Conservation (phyloP, 257 asterid genomes). For the Anisodus acutangulus region DNA sequence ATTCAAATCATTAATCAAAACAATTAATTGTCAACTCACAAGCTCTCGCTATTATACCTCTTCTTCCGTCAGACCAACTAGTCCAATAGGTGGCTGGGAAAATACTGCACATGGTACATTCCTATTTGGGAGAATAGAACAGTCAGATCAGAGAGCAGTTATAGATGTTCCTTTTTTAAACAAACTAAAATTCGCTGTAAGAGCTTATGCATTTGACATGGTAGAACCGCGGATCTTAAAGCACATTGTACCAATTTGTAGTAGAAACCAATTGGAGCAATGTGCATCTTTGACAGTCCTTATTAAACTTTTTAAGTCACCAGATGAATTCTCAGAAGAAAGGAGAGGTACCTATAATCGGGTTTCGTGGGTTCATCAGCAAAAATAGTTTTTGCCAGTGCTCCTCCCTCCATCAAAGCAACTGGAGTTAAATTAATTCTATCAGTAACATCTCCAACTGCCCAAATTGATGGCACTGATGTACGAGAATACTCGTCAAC, state of each 20-base stretch:
- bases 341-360: constrained; percentile 65
- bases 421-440: constrained; percentile 98
- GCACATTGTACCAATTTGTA: constrained; percentile 5
- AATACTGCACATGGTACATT: constrained; percentile 89
- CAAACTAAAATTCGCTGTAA: constrained; percentile 11
- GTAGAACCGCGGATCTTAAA: constrained; percentile 7
- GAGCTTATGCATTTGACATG: not conserved
- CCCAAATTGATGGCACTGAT: constrained; percentile 98
- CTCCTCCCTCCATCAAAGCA: constrained; percentile 99
- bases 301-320: constrained; percentile 23
- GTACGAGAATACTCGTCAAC: constrained; percentile 57
- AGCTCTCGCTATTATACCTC: constrained; percentile 54
- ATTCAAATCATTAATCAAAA: constrained; percentile 32
- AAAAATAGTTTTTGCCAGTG: constrained; percentile 89
- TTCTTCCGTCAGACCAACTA: constrained; percentile 92
- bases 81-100: constrained; percentile 97
- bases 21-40: constrained; percentile 16
- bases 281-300: constrained; percentile 6
- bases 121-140: constrained; percentile 51
- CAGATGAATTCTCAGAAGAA: constrained; percentile 9
- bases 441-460: constrained; percentile 97
- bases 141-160: constrained; percentile 14
- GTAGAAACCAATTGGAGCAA: not conserved
- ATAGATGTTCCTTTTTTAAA: not conserved
- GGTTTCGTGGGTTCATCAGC: constrained; percentile 82